Evolutionary conservation across 177 flowering plant species (phyloP).

Genomic region (Vitis hybrid): DNA sequence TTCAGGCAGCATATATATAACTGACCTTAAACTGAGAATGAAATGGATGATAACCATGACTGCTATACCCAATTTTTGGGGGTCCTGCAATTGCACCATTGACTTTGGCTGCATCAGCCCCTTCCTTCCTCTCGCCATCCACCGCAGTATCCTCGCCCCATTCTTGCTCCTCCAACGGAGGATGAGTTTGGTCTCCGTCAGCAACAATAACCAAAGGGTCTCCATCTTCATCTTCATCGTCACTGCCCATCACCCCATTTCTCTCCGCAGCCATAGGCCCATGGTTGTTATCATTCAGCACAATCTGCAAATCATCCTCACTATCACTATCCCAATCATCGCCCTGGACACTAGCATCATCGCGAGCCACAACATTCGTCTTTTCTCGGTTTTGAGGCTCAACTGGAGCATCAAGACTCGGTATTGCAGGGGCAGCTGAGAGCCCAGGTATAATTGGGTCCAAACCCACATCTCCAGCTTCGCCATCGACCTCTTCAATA

Average conservation of each 20-base stretch:
- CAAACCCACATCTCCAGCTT: constrained; percentile 29
- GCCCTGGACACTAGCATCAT: constrained; percentile 24
- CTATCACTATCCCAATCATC: constrained; percentile 95
- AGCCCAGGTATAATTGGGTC: constrained; percentile 56
- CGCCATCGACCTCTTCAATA: constrained; percentile 29
- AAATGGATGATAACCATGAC: constrained; percentile 73
- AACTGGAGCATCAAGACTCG: constrained; percentile 18
- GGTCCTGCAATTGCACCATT: constrained; percentile 39
- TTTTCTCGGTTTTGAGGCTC: constrained; percentile 9
- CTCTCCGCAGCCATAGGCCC: constrained; percentile 49
- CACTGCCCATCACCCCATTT: constrained; percentile 37
- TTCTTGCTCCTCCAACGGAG: constrained; percentile 51
- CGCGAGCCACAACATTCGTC: constrained; percentile 11
- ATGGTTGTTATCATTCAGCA: constrained; percentile 62
- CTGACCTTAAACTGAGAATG: constrained; percentile 99
- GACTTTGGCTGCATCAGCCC: constrained; percentile 42
- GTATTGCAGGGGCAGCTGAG: not conserved
- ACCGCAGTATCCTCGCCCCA: constrained; percentile 63
- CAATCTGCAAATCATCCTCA: constrained; percentile 95
- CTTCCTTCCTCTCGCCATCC: constrained; percentile 77
- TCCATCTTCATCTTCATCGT: constrained; percentile 62
- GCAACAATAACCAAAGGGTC: constrained; percentile 76
- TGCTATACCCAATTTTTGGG: constrained; percentile 65
- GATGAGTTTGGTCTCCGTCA: constrained; percentile 44
- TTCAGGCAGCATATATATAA: constrained; percentile 27